Conservation (phyloP, 2,329 filamentous ascomycete species). For the Cladosporium sp. region DNA sequence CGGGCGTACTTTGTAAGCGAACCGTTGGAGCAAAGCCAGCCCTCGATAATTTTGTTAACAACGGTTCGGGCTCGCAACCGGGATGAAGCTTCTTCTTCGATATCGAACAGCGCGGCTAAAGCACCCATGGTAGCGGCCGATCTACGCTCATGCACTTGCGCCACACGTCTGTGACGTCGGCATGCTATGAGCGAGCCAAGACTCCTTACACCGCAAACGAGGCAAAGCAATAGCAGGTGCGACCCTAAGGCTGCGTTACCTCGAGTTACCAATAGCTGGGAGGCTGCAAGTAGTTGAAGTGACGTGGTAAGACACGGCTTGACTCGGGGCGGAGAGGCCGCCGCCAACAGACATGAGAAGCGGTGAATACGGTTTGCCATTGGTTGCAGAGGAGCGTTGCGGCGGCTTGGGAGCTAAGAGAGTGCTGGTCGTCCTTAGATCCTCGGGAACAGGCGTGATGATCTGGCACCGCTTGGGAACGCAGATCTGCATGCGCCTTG, state of each 20-base stretch:
- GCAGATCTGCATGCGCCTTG: constrained; percentile 19
- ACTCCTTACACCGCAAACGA: constrained; percentile 19
- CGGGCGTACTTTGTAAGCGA: constrained; percentile 21
- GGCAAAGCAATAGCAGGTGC: constrained; percentile 15
- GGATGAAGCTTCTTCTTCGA: constrained; percentile 26
- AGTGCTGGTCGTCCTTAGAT: constrained; percentile 19
- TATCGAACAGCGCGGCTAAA: constrained; percentile 23
- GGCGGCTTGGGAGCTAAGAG: constrained; percentile 11
- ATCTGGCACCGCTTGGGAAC: constrained; percentile 21
- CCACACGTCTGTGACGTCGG: constrained; percentile 31
- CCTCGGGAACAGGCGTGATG: constrained; percentile 19
- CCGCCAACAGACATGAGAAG: constrained; percentile 17
- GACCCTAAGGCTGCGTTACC: constrained; percentile 17
- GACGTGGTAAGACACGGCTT: constrained; percentile 22
- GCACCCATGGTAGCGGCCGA: constrained; percentile 26
- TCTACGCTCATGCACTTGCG: constrained; percentile 34
- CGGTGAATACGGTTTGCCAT: constrained; percentile 17
- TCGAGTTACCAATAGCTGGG: constrained; percentile 5
- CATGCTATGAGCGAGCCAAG: constrained; percentile 25
- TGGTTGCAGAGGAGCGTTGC: constrained; percentile 8
- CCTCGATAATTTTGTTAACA: constrained; percentile 21
- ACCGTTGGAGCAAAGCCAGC: constrained; percentile 23
- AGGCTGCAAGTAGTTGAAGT: constrained; percentile 16
- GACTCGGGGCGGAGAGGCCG: constrained; percentile 18
- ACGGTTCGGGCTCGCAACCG: constrained; percentile 14